Base-by-base conservation (phyloP, 2,329 filamentous ascomycete genomes). In the Xylariaceae sp. region DNA sequence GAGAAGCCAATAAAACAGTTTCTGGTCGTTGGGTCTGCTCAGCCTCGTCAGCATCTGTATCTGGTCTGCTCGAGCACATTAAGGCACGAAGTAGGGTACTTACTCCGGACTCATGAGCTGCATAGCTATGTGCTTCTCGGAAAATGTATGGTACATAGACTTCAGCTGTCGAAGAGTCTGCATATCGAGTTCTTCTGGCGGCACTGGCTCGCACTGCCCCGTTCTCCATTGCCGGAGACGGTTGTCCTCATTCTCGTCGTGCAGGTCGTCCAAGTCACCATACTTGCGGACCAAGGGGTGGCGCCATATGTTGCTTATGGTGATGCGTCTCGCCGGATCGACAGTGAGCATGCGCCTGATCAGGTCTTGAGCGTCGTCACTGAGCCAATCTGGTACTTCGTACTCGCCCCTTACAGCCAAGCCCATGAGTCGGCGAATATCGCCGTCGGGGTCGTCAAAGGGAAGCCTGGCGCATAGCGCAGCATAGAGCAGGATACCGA, bases 251-350 rank as follows among this genome's bases (percentile, higher is more conserved):
- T 4, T 67, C 67, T 15, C 63, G 25, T 72, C 62, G 40, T 78
- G 74, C 19, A 78, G 67, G 31, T 83, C 72, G 44, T 88, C 82
- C 17, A 89, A 68, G 40, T 81, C 73, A 40, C 87, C 78, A 54
- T 92, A 94, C 50, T 89, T 92, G 48, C 75, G 80, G 32, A 96
- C 58, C n/a, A 96, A 67, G 0, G 87, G 83, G 51, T 96, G 90
- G 25, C 75, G 64, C 86, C 88, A 95, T 48, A 96, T 88, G 26
- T 83, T 72, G 18, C 77, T 69, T 55, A 95, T 81, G 2, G 72
- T 75, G 46, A 96, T 90, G 29, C 92, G 83, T 14, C 78, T 70
- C 16, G 78, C 75, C 0, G 92, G 90, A 35, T 90, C 78, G 15
- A 81, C 72, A 31, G 87, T 76, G 19, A 98, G 67, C 56, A 96